A percentile compares a stretch with the other conserved stretches of the same genome.
Conservation (phyloP, 805 yeast genomes). For the Sporopachydermia quercuum region DNA sequence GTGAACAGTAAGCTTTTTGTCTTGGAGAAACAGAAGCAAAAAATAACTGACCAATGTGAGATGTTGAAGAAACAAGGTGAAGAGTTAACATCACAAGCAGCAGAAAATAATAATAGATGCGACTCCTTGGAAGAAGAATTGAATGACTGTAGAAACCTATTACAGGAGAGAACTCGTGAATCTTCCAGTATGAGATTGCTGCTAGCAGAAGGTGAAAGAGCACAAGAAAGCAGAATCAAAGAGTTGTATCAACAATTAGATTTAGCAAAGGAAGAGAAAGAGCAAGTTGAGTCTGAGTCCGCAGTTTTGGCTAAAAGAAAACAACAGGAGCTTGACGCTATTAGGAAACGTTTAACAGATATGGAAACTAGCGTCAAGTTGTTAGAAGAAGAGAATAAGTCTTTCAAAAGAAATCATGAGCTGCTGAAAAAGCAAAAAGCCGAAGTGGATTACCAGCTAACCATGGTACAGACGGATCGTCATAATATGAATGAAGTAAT, state of each 20-base stretch:
- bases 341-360: conserved; percentile 27
- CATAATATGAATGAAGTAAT: conserved; percentile 10
- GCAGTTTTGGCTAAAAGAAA: conserved; percentile 35
- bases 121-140: conserved; percentile 72
- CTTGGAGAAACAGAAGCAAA: conserved; percentile 16
- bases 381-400: conserved; percentile 23
- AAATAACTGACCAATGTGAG: conserved; percentile 28
- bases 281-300: conserved; percentile 38
- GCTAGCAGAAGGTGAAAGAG: conserved; percentile 52
- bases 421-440: conserved; percentile 17
- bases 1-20: conserved; percentile 10
- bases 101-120: conserved; percentile 44
- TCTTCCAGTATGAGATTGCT: conserved; percentile 55
- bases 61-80: conserved; percentile 52
- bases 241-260: conserved; percentile 40
- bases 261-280: conserved; percentile 43
- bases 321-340: conserved; percentile 53
- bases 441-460: conserved; percentile 10
- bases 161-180: conserved; percentile 76
- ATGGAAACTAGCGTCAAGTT: conserved; percentile 23
- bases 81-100: conserved; percentile 49
- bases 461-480: neutral
- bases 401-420: conserved; percentile 17
- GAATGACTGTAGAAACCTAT: conserved; percentile 51
- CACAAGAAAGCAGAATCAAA: conserved; percentile 31